phyloP scores from a whole-genome alignment of 768 basidiomycete species.

The Obba rivulosa region DNA sequence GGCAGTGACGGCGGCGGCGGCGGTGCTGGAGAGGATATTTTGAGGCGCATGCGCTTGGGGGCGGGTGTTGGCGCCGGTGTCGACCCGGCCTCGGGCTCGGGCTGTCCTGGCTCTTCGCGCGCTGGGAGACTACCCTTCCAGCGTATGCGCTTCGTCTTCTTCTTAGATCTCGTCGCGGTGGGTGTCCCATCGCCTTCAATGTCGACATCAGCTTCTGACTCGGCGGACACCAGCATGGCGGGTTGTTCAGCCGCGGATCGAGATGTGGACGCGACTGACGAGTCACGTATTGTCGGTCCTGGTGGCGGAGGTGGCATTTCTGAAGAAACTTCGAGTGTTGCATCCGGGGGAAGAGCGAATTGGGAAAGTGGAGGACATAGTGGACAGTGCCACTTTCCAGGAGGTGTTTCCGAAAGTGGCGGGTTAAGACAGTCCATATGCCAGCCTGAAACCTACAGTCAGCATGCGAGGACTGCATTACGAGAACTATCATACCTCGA shows the following conservation, averaged over 20 bases:
- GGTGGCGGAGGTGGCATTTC: neutral
- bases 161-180: conserved; percentile 27
- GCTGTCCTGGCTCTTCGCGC: conserved; percentile 19
- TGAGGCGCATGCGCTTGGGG: conserved; percentile 43
- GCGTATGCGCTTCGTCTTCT: conserved; percentile 21
- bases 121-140: conserved; percentile 20
- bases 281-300: conserved; percentile 20
- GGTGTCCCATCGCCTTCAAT: conserved; percentile 20
- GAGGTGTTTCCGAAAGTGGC: conserved; percentile 63
- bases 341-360: neutral
- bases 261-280: conserved; percentile 42
- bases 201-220: conserved; percentile 29
- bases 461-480: neutral
- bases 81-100: conserved; percentile 19
- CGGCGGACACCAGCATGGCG: conserved; percentile 23
- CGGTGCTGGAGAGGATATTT: conserved; percentile 33
- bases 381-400: conserved; percentile 77
- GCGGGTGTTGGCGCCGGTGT: conserved; percentile 8
- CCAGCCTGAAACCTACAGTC: conserved; percentile 50
- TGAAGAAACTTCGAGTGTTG: conserved; percentile 1
- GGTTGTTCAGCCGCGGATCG: conserved; percentile 16
- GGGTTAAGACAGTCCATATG: conserved; percentile 79
- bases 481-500: conserved; percentile 49
- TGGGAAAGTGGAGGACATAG: conserved; percentile 40
- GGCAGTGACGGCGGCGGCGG: conserved; percentile 15